Evolutionary conservation across 1,284 basidiomycete genomes (phyloP), one percentile per base, ranked within the genome.

Genomic region (Exobasidium cylindrosporum): DNA sequence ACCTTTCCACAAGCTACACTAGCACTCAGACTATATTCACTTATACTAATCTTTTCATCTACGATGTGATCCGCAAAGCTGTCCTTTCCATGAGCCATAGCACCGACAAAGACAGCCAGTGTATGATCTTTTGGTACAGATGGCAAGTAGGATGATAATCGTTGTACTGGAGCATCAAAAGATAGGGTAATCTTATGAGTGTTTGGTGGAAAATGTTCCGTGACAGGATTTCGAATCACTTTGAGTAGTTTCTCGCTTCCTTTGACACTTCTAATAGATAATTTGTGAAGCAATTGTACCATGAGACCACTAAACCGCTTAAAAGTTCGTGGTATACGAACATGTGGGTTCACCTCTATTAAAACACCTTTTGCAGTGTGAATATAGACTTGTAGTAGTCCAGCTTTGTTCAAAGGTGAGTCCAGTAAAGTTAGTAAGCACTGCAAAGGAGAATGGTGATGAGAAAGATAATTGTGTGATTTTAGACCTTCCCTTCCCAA

Each of bases 291-390:
- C 1, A 99, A 86, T 87, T 99, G 95, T 1, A 99, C 63, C 96
- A 99, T 99, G 64, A 99, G 83, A 43, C 95, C 95, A 63, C 91
- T 92, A 83, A 99, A 99, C 5, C 95, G 88, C 83, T 99, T 99
- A 83, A 99, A 98, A 5, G 95, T 99, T 67, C 95, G 85, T 10
- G 95, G 95, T 76, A 99, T 99, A 66, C 95, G 87, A 29, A 99
- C 93, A 81, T 91, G 90, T 4, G 95, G 95, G 81, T 99, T 97
- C 70, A 99, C 92, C 82, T 99, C 96, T 81, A 99, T 98, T 54
- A 99, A 86, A 21, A 96, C 92, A 53, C 94, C 94, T 76, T 90
- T 91, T 28, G 92, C 90, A 5, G 95, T 99, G 83, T 97, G 95
- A 66, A 99, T 97, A 83, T 96, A 99, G 30, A 99, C 94, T 82